Conservation (phyloP, 1,284 basidiomycete species). For the Leccinum pachyderme region DNA sequence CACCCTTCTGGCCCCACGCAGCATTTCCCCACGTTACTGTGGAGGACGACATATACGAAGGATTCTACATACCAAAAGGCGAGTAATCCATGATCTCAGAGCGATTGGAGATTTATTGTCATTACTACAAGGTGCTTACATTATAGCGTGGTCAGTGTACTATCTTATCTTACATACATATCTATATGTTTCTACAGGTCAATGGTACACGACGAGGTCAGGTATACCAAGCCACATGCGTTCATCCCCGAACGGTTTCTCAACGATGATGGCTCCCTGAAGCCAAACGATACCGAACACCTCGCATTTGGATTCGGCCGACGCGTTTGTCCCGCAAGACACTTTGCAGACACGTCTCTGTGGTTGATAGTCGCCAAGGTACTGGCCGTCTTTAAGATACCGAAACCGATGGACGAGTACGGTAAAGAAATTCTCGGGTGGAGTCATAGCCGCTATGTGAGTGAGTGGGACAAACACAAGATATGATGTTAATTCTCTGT, state of each 20-base stretch:
- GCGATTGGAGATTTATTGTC: background rate
- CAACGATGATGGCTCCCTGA: background rate
- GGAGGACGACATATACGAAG: background rate
- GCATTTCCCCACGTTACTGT: background rate
- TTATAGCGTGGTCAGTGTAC: background rate
- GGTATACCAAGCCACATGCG: background rate
- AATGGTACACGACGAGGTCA: background rate
- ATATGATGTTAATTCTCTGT: background rate
- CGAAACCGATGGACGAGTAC: background rate
- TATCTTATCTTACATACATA: background rate
- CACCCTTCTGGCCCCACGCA: background rate
- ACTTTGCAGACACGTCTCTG: background rate
- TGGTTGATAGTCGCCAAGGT: background rate
- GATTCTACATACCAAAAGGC: background rate
- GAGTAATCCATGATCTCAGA: background rate
- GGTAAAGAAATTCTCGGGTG: background rate
- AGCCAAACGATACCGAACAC: background rate
- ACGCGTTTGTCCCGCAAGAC: background rate
- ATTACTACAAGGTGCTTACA: background rate
- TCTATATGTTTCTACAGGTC: background rate
- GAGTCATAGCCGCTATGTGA: background rate
- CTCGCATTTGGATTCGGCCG: background rate
- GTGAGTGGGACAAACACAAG: background rate
- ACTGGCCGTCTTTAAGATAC: background rate
- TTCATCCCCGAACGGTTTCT: background rate